Base-by-base conservation (phyloP, 2,329 filamentous ascomycete genomes). In the Diaporthe ampelina region DNA sequence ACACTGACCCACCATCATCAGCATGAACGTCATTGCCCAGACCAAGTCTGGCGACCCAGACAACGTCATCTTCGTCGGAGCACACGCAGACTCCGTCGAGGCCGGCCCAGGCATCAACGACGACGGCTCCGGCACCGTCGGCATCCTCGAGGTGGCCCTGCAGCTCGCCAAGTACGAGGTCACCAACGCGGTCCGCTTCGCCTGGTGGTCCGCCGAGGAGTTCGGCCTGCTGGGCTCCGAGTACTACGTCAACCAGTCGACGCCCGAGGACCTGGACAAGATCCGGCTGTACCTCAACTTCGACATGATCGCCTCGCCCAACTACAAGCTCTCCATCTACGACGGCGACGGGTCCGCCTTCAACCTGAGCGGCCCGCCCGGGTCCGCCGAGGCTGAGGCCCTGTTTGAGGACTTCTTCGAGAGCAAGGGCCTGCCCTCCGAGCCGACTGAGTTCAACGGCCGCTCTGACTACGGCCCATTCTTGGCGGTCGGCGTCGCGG, bases 401-500 rank as follows among this genome's bases (percentile, higher is more conserved):
- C 79, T 82, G 0, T 80, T 82, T 24, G 81, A 84, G 9, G 78
- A 84, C 77, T 80, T 35, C 78, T 81, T 82, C 10, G 78, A 80
- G 70, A 80, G 80, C 57, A 84, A 87, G 68, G 87, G 84, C 21
- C 80, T 85, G 56, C 86, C 86, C 76, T 90, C 87, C 75, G 89
- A 89, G 0, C 88, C 89, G 37, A 91, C 91, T 32, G 88, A 89
- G 59, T 94, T 94, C 79, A 88, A 89, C 80, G 56, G 56, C 40
- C 68, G 68, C 26, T 71, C 68, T 26, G 92, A 94, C 80, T 94
- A 94, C 79, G 91, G 88, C 52, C 90, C 88, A 3, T 94, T 94
- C 84, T 89, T 93, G 76, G 87, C 89, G 79, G 89, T 88, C 77
- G 90, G 90, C 13, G 92, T 94, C 74, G 90, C 93, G 2, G 88